Evolutionary conservation across 164 flowering plant genomes (phyloP), one percentile per base, ranked within the genome.

Genomic region (Vitis cinerea): DNA sequence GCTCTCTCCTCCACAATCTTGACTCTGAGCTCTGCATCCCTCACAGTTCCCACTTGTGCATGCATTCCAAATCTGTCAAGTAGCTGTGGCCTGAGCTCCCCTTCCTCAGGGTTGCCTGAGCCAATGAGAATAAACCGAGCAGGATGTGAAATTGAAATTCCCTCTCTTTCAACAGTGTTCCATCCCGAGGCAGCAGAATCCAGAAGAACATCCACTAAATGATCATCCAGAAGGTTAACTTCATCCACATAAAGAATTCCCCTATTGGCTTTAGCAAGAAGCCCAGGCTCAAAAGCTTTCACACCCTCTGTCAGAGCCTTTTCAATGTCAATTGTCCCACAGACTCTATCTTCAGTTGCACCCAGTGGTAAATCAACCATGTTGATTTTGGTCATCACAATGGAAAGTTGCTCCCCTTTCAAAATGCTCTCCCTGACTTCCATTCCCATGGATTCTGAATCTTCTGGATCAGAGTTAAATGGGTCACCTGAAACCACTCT

Each of bases 21-120:
- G 55, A 95, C 98, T 71, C 99, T 82, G 14, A 92, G 87, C 74
- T 95, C 99, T 1, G 99, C 97, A 83, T 95, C 99, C 68, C 85
- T 85, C 16, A 95, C 99, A 4, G 99, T 95, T 44, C 98, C 95
- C 1, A 95, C 99, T 75, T 95, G 99, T 8, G 98, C 99, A 62
- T 95, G 99, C 99, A 95, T 95, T 55, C 99, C 99, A 77, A 95
- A 95, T 17, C 99, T 83, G 70, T 92, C 99, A 52, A 94, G 97
- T 31, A 94, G 89, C 71, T 94, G 99, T 16, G 99, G 99, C 82
- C 99, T 87, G 16, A 94, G 87, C 81, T 94, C 99, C 8, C 99
- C 99, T 82, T 94, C 99, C 79, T 94, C 99, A 0, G 99, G 99
- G 72, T 94, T 94, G 53, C 98, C 97, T 0, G 99, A 95, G 50